Percentiles rank a stretch among this genome's conserved stretches.
These are phyloP conservation scores for Paulownia fortunei DNA, from an alignment of 257 asterid genomes.

Conservation along the genomic window DNA sequence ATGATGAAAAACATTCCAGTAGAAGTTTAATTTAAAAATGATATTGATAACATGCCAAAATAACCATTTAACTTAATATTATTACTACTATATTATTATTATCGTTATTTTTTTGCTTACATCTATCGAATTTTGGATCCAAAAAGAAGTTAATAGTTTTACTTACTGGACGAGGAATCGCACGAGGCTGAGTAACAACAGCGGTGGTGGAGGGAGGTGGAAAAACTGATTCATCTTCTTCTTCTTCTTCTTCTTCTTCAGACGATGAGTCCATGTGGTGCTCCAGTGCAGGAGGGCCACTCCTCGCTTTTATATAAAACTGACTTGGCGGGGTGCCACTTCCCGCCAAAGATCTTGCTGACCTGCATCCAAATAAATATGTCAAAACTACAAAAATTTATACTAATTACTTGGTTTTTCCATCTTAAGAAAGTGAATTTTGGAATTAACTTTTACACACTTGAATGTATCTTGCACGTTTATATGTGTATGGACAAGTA, in stretches of 20 bases:
- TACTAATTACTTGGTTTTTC: not conserved
- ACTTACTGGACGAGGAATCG: constrained; percentile 48
- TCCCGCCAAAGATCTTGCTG: constrained; percentile 68
- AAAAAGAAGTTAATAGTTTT: not conserved
- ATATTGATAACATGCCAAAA: too few relatives aligned
- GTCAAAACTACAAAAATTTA: not conserved
- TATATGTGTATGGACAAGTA: too few relatives aligned
- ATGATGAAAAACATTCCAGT: too few relatives aligned
- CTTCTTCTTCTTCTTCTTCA: constrained; percentile 39
- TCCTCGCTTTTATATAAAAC: constrained; percentile 45
- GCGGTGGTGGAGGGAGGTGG: constrained; percentile 7
- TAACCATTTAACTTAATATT: too few relatives aligned
- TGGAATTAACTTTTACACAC: too few relatives aligned
- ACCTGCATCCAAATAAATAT: constrained; percentile 37
- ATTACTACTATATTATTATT: too few relatives aligned
- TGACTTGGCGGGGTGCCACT: constrained; percentile 45
- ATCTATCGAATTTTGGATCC: not conserved
- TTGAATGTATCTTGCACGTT: too few relatives aligned
- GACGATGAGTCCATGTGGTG: constrained; percentile 42
- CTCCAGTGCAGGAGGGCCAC: constrained; percentile 59
- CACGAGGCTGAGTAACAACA: constrained; percentile 33
- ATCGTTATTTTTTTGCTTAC: too few relatives aligned
- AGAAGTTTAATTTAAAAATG: too few relatives aligned
- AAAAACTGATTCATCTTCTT: constrained; percentile 12
- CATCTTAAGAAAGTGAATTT: too few relatives aligned